Evolutionary conservation across 2,329 filamentous ascomycete species (phyloP).

Genomic region (Stachybotrys elegans): DNA sequence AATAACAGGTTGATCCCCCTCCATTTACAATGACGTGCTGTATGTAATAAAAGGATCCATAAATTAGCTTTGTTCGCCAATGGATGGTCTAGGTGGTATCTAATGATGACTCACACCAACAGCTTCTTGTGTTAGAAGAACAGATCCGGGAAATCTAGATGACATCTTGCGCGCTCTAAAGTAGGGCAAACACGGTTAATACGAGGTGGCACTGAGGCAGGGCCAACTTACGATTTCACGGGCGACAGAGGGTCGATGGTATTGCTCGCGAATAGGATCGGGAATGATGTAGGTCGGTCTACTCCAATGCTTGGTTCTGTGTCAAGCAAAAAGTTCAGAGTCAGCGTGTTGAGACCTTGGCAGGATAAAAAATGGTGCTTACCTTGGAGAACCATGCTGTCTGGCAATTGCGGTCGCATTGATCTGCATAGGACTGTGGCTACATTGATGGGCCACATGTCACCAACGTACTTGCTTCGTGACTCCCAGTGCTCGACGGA

Average conservation of each 20-base stretch:
- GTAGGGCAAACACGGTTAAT: too few relatives aligned
- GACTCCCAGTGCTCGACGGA: constrained; percentile 17
- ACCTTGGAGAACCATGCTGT: constrained; percentile 22
- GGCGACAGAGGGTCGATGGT: constrained; percentile 33
- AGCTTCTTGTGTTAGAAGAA: constrained; percentile 24
- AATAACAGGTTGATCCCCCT: constrained; percentile 27
- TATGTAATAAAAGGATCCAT: constrained; percentile 7
- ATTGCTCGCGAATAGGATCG: constrained; percentile 33
- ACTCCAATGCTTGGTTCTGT: constrained; percentile 15
- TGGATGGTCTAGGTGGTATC: constrained; percentile 1
- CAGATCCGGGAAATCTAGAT: constrained; percentile 22
- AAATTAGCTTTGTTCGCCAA: constrained; percentile 11
- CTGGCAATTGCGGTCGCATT: constrained; percentile 18
- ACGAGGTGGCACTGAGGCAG: too few relatives aligned
- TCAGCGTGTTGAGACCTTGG: too few relatives aligned
- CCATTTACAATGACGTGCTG: constrained; percentile 23
- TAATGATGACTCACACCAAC: constrained; percentile 23
- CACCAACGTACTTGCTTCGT: constrained; percentile 26
- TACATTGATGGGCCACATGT: constrained; percentile 20
- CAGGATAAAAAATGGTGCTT: neutral
- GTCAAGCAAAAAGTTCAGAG: too few relatives aligned
- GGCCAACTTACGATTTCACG: constrained; percentile 22
- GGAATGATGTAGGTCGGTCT: constrained; percentile 24
- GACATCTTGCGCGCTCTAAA: constrained; percentile 21
- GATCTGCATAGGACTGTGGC: constrained; percentile 20